Evolutionary conservation across 1,284 basidiomycete species (phyloP), one percentile per base, ranked within the genome.

Genomic region (Vanrija humicola): DNA sequence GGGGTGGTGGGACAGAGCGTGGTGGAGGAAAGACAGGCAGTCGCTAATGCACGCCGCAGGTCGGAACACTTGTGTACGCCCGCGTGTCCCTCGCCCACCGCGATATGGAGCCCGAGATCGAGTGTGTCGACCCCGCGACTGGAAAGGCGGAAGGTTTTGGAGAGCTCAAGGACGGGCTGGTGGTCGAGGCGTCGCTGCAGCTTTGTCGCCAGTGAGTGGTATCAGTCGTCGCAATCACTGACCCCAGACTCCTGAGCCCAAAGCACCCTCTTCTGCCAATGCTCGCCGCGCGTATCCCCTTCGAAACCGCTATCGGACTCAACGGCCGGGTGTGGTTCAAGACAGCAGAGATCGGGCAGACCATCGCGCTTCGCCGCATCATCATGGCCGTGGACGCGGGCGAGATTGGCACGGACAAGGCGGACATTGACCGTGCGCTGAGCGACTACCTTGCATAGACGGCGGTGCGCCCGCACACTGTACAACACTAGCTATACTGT

Each of bases 251-350:
- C 18, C 67, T 79, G 14, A 68, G 64, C 25, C 72, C 77, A 7
- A 71, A 76, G 53, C 66, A 72, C 63, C 69, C 73, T 2, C 56
- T 79, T 16, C 65, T 80, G 10, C 64, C 65, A 3, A 46, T 61
- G 14, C 66, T 65, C 23, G 70, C 66, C n/a, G 65, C 60, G 25
- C 64, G 64, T 48, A 71, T 71, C 38, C 74, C 77, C 1, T 80
- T 79, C 63, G 79, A 80, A 59, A 72, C 77, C 0, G 78, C 78
- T 1, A 76, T 80, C 15, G 80, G 79, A 0, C 67, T 79, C 46
- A 81, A 81, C 57, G 80, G 79, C 0, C 66, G 77, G 9, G 66
- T 81, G 51, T 81, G 80, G 80, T 67, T 80, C 64, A 78, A 79
- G 60, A 69, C 78, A 1, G 62, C 56, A 7, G 65, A 69, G 5